Base-by-base conservation (phyloP, 179 eudicot genomes). In the Gypsophila paniculata region DNA sequence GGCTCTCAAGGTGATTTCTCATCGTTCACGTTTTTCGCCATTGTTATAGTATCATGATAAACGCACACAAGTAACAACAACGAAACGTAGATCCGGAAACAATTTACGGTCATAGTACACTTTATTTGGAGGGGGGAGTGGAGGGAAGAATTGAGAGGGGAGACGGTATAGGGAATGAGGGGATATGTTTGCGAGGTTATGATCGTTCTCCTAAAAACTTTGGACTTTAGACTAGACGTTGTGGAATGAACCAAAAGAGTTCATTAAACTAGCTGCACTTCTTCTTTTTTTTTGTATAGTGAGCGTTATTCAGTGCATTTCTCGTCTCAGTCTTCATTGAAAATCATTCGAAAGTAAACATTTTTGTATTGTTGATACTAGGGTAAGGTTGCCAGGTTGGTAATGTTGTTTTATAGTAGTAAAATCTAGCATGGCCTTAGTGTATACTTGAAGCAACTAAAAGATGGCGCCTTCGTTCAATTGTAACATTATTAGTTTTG, bases 1-100 rank as follows among this genome's bases (percentile, higher is more conserved):
- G 97, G 99, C 99, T 82, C 91, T 94, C 42, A 82, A 94, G 96
- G 99, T 94, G 68, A 80, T 71, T 64, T 7, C 68, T 21, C 18
- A 25, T 12, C 49, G 54, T 17, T 25, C 36, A 32, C 48, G 15
- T 70, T 46, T 71, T 75, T 26, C n/a, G 44, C 29, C 36, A 69
- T 7, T 68, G 42, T 60, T 25, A 26, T 60, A 25, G 25, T 48
- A 59, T 69, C 25, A 14, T 26, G 32, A 48, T 59, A 42, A 52
- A 65, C 19, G 19, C 65, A 9, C 59, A 29, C 15, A 12, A 67
- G 11, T 29, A 59, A 21, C 23, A 74, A 21, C 6, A 12, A 6
- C 21, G 25, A 65, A 12, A 0, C 54, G 4, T 0, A 46, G 22
- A 5, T 8, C 44, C 44, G 0, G 0, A 32, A 61, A 32, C 1